Conservation (phyloP, 805 yeast genomes). For the Kodamaea neixiangensis region DNA sequence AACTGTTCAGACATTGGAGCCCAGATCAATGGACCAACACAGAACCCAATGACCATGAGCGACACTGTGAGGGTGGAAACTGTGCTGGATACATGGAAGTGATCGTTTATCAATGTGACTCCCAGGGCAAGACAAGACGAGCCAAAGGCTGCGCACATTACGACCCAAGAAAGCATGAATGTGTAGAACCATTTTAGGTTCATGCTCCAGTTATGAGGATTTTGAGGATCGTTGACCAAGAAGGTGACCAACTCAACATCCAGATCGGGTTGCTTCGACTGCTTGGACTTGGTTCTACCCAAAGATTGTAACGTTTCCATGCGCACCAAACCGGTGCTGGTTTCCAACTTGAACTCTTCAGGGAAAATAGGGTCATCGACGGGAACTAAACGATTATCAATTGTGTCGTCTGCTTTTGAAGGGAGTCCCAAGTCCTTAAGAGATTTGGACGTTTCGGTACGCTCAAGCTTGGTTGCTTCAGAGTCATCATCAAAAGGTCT, state of each 20-base stretch:
- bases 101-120: constrained; percentile 60
- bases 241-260: constrained; percentile 86
- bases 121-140: constrained; percentile 91
- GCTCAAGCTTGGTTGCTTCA: not conserved
- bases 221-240: constrained; percentile 74
- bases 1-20: constrained; percentile 83
- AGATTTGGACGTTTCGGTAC: constrained; percentile 74
- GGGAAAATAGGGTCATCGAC: constrained; percentile 77
- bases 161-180: constrained; percentile 63
- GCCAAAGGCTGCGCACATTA: constrained; percentile 90
- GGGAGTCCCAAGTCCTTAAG: constrained; percentile 60
- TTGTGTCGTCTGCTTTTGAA: constrained; percentile 50
- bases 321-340: constrained; percentile 85
- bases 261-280: constrained; percentile 48
- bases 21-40: constrained; percentile 86
- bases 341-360: constrained; percentile 87
- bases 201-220: constrained; percentile 83
- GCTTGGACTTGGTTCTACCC: constrained; percentile 49
- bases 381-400: constrained; percentile 49
- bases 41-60: constrained; percentile 84
- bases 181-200: constrained; percentile 65
- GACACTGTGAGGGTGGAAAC: constrained; percentile 82
- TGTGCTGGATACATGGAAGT: constrained; percentile 70
- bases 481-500: not conserved
- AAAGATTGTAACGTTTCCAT: constrained; percentile 66